phyloP scores from a whole-genome alignment of 83 land plant species.

The Diphasiastrum complanatum region DNA sequence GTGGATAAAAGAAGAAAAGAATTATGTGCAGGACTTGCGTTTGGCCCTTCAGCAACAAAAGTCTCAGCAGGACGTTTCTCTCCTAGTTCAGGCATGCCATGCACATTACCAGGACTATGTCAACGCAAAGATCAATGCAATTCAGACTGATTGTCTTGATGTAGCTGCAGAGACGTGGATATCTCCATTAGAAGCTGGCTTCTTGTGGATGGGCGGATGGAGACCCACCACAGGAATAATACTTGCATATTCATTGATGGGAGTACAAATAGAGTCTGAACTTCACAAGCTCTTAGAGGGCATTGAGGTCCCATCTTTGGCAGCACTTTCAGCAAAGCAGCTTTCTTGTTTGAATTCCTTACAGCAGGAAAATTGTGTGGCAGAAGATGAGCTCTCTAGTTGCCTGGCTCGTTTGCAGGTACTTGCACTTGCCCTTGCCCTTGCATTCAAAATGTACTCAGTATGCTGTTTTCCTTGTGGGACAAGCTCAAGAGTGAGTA shows the following conservation, averaged over 20 bases:
- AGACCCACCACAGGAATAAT: conserved; percentile 24
- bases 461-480: too few species aligned
- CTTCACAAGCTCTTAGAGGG: conserved; percentile 23
- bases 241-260: conserved; percentile 26
- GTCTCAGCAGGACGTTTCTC: background rate
- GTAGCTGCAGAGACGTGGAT: conserved; percentile 25
- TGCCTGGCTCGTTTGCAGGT: conserved; percentile 20
- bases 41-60: background rate
- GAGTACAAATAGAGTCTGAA: conserved; percentile 28
- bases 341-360: conserved; percentile 18
- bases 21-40: too few species aligned
- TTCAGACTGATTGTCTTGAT: conserved; percentile 17
- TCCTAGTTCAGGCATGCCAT: conserved; percentile 11
- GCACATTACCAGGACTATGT: conserved; percentile 14
- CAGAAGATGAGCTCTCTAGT: conserved; percentile 26
- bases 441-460: too few species aligned
- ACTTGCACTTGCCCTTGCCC: too few species aligned
- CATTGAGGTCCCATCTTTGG: conserved; percentile 30
- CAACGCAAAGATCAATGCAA: conserved; percentile 19
- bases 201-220: conserved; percentile 40
- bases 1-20: too few species aligned
- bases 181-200: conserved; percentile 27
- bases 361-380: conserved; percentile 18
- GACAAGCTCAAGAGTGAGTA: too few species aligned
- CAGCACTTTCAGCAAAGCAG: conserved; percentile 26